Conservation (phyloP, 345 rosid genomes). For the Excoecaria cochinchinensis region DNA sequence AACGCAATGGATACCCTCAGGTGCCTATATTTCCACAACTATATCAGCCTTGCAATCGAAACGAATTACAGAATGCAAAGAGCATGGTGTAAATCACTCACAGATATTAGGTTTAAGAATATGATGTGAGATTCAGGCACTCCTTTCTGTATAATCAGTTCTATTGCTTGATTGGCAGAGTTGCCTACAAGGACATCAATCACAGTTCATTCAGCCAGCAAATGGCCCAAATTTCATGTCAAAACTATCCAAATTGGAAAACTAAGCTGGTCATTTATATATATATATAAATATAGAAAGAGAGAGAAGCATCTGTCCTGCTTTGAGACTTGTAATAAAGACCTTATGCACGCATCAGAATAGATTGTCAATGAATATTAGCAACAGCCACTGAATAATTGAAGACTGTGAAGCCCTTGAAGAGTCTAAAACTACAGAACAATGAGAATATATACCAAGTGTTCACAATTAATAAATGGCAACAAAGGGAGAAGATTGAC, state of each 20-base stretch:
- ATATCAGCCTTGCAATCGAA: constrained; percentile 4
- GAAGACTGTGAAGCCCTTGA: not conserved
- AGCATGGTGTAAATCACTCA: constrained; percentile 31
- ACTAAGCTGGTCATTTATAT: not conserved
- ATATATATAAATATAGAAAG: not conserved
- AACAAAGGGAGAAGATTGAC: too few species aligned
- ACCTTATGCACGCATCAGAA: not conserved
- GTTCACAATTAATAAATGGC: not conserved
- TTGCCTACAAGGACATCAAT: constrained; percentile 52
- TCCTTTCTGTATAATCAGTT: constrained; percentile 81
- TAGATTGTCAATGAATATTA: not conserved
- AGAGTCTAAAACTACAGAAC: too few species aligned
- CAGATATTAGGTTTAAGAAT: constrained; percentile 91
- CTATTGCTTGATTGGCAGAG: constrained; percentile 92
- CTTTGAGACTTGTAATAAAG: not conserved
- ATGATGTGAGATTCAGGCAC: constrained; percentile 96
- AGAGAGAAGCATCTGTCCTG: not conserved
- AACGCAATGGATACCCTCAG: constrained; percentile 93
- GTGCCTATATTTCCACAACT: constrained; percentile 53
- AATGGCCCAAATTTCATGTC: not conserved
- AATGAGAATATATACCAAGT: not conserved
- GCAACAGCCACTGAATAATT: not conserved
- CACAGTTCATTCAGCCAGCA: not conserved
- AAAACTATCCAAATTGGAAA: not conserved
- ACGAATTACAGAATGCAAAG: not conserved